phyloP scores from a whole-genome alignment of 2,329 filamentous ascomycete genomes.

The Sclerotiophoma versabilis region DNA sequence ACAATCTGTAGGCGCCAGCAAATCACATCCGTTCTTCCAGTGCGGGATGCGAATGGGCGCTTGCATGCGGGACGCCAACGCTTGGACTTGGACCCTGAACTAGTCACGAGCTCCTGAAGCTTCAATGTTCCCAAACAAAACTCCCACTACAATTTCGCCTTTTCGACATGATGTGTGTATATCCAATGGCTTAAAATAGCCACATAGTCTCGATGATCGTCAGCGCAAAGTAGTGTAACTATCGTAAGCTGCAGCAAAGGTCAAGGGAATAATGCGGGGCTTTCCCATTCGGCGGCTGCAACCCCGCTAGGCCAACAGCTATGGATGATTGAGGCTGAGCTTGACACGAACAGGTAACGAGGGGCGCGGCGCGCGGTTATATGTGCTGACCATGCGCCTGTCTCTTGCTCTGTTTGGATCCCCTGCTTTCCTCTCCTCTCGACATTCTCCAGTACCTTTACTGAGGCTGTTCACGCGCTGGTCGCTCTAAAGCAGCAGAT shows the following conservation, averaged over 20 bases:
- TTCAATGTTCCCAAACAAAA: constrained; percentile 1
- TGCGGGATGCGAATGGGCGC: constrained; percentile 21
- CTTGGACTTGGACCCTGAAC: constrained; percentile 23
- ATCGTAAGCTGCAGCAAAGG: constrained; percentile 11
- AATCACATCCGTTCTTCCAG: constrained; percentile 13
- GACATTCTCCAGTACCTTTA: not conserved
- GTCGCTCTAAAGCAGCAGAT: constrained; percentile 2
- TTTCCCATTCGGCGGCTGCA: constrained; percentile 18
- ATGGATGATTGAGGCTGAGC: constrained; percentile 43
- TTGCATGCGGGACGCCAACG: constrained; percentile 23
- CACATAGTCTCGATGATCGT: not conserved
- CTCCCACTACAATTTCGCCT: not conserved
- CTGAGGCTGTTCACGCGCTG: constrained; percentile 2
- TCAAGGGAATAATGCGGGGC: constrained; percentile 13
- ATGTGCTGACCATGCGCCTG: constrained; percentile 29
- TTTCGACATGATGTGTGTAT: not conserved
- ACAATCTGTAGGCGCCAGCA: constrained; percentile 9
- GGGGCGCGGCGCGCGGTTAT: constrained; percentile 31
- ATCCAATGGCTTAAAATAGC: constrained; percentile 1
- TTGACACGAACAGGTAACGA: constrained; percentile 25
- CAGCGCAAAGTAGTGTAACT: not conserved
- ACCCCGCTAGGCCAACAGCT: constrained; percentile 43
- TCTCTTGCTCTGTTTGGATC: not conserved
- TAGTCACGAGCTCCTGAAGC: constrained; percentile 4
- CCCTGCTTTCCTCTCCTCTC: constrained; percentile 8